Evolutionary conservation across 176 grass and related monocot genomes (phyloP), one percentile per base, ranked within the genome.

Genomic region (Oryza meyeriana): DNA sequence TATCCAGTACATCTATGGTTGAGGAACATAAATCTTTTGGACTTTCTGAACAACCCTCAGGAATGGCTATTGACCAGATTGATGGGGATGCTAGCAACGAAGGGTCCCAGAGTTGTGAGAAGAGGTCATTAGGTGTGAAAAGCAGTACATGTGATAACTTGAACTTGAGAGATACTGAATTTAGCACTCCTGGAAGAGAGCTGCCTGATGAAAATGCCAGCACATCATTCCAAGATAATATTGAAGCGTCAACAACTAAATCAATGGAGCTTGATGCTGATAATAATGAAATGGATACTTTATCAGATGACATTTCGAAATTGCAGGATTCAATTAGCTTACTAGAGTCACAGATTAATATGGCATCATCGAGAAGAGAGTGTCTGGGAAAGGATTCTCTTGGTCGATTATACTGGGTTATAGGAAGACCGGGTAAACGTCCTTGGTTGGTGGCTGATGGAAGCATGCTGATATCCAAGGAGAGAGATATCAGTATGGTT

Each of bases 351-450:
- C 90, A 95, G 71, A 79, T 98, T 41, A 84, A 80, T 69, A 79
- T 80, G 88, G 18, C 88, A 72, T 98, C 87, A 61, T 86, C 95
- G 41, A 95, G 95, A 91, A 93, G 95, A 86, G 95, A 93, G 47
- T 98, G 80, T 79, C 84, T 98, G 40, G 95, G 95, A 57, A 98
- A 79, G 85, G 95, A 98, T 85, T 93, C 90, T 50, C 83, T 91
- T 45, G 95, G 92, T 85, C 90, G 90, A 25, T 88, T 88, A 33
- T 98, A 98, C 66, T 98, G 92, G 88, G 86, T 93, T 86, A 91
- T 87, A 69, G 80, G 88, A 83, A 86, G 88, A 82, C 89, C 92
- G 58, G 85, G 92, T 88, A 95, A 93, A 68, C 86, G 73, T 83
- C 87, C 92, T 95, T 91, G 68, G 38, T 87, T 98, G 57, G 69